Evolutionary conservation across 2,329 filamentous ascomycete species (phyloP).

Genomic region (Ilyonectria mors-panacis): DNA sequence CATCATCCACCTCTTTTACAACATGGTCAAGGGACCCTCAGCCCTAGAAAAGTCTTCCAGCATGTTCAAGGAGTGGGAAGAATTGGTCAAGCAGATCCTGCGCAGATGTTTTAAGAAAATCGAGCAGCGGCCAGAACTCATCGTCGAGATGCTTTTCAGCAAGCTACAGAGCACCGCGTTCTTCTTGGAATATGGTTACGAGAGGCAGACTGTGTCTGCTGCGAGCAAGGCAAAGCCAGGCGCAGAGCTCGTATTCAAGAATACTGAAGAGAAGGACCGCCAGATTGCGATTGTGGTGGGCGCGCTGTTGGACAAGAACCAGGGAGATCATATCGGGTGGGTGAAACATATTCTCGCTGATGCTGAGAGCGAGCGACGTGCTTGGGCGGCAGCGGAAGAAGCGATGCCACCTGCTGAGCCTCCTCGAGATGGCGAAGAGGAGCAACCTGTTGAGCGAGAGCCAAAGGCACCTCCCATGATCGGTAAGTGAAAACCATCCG

Average conservation of each 20-base stretch:
- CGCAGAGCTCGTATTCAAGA: slow-evolving; percentile 87
- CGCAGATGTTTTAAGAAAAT: slow-evolving; percentile 87
- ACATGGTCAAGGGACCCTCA: slow-evolving; percentile 91
- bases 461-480: slow-evolving; percentile 52
- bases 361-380: slow-evolving; percentile 80
- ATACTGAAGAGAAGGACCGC: slow-evolving; percentile 75
- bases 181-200: slow-evolving; percentile 92
- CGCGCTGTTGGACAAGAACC: slow-evolving; percentile 83
- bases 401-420: slow-evolving; percentile 64
- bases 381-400: slow-evolving; percentile 82
- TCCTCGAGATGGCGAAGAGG: slow-evolving; percentile 52
- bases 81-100: slow-evolving; percentile 87
- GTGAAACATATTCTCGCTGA: slow-evolving; percentile 78
- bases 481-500: slow-evolving; percentile 45
- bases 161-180: slow-evolving; percentile 88
- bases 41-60: slow-evolving; percentile 76
- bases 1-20: slow-evolving; percentile 89
- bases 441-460: slow-evolving; percentile 44
- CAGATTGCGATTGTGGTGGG: slow-evolving; percentile 87
- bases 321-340: slow-evolving; percentile 85
- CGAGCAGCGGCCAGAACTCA: slow-evolving; percentile 85
- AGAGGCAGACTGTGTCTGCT: slow-evolving; percentile 81
- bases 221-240: slow-evolving; percentile 76
- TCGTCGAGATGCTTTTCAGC: slow-evolving; percentile 95
- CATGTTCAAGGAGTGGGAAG: slow-evolving; percentile 92